Evolutionary conservation across 768 basidiomycete species (phyloP).

Genomic region (Kwoniella bestiolae): DNA sequence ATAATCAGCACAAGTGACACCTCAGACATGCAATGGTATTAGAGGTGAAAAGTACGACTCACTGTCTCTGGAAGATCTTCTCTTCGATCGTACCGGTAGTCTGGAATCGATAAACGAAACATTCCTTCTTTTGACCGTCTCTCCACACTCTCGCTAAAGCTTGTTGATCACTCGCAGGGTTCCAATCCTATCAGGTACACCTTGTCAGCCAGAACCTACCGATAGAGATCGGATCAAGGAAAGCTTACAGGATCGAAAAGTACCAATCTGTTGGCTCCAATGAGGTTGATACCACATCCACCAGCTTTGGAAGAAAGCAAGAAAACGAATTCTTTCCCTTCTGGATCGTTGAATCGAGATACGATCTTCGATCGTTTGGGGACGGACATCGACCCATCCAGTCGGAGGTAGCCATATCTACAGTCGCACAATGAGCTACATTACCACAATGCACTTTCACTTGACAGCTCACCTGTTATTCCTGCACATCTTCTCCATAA

Average conservation of each 20-base stretch:
- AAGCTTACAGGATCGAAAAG: slow-evolving; percentile 64
- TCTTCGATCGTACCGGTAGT: slow-evolving; percentile 97
- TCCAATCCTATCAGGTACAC: slow-evolving; percentile 71
- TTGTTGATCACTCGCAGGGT: slow-evolving; percentile 97
- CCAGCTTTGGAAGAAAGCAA: slow-evolving; percentile 58
- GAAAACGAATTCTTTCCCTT: slow-evolving; percentile 58
- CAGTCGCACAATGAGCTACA: not conserved
- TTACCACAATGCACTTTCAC: not conserved
- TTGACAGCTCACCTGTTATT: slow-evolving; percentile 71
- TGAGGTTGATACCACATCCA: slow-evolving; percentile 59
- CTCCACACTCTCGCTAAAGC: slow-evolving; percentile 98
- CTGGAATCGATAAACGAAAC: slow-evolving; percentile 99
- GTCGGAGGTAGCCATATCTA: slow-evolving; percentile 85
- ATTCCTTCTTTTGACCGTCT: slow-evolving; percentile 99
- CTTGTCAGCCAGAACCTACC: slow-evolving; percentile 26
- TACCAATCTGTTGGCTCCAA: slow-evolving; percentile 58
- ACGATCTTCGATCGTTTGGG: slow-evolving; percentile 85
- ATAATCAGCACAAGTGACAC: not conserved
- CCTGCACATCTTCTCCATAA: slow-evolving; percentile 86
- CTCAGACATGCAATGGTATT: not conserved
- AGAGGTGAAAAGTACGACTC: slow-evolving; percentile 48
- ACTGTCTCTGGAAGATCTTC: slow-evolving; percentile 98
- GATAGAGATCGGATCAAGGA: slow-evolving; percentile 27
- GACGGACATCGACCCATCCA: slow-evolving; percentile 94
- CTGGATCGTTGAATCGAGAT: slow-evolving; percentile 57